These are phyloP conservation scores for Coprinellus micaceus DNA, from an alignment of 768 basidiomycete genomes.

Conservation along the genomic window DNA sequence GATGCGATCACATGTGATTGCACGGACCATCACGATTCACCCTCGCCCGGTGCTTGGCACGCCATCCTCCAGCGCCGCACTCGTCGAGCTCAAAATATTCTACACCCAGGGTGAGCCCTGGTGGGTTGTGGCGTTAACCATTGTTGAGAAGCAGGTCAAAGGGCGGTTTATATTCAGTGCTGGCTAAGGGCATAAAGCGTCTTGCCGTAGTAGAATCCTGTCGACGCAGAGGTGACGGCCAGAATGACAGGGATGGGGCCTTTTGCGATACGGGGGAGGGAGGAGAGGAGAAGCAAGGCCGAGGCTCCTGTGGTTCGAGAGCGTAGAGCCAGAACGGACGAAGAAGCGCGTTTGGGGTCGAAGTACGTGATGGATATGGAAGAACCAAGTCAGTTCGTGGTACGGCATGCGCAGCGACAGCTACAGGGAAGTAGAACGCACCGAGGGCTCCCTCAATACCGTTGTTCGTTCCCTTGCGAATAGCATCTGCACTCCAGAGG, in stretches of 20 bases:
- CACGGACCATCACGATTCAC: no score
- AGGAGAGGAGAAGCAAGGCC: conserved; percentile 68
- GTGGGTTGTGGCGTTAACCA: no score
- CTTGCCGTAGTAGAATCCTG: conserved; percentile 68
- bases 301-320: conserved; percentile 57
- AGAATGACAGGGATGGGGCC: conserved; percentile 70
- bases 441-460: conserved; percentile 81
- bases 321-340: background rate
- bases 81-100: background rate
- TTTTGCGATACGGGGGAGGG: conserved; percentile 66
- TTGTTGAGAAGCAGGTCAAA: no score
- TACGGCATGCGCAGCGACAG: background rate
- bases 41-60: no score
- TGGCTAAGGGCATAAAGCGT: conserved; percentile 36
- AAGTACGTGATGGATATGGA: no score
- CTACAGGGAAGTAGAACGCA: conserved; percentile 25
- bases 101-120: no score
- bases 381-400: no score
- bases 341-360: no score
- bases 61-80: no score
- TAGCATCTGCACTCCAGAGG: conserved; percentile 73
- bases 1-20: conserved; percentile 6
- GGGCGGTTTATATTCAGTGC: background rate
- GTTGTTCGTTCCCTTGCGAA: conserved; percentile 67
- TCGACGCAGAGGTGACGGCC: conserved; percentile 54